Base-by-base conservation (phyloP, 495 filamentous ascomycete genomes). In the Bombardia bombarda region DNA sequence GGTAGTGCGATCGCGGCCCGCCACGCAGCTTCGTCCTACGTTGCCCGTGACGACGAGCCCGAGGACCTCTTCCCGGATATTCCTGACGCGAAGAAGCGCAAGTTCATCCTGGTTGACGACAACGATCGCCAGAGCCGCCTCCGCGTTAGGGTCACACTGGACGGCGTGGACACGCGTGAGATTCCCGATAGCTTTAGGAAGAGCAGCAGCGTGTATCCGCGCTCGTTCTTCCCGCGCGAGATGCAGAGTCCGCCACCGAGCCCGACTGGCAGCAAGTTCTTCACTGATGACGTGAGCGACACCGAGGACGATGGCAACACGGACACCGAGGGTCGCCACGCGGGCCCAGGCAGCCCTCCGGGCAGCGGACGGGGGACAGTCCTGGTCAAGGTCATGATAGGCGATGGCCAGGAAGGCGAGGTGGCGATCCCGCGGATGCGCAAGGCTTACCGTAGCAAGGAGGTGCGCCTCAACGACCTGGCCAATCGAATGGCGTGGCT, bases 401-500 rank as follows among this genome's bases (percentile, higher is more conserved):
- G 83, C 13, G 89, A 95, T 22, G 51, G 57, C 30, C 55, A 57
- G 26, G 84, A 88, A 38, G 70, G 69, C 25, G 77, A 83, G 38
- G 68, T 93, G 28, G 75, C 79, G 0, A 81, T 90, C 17, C 90
- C 90, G 17, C 72, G 78, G 32, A 73, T 89, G 49, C 78, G 79
- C 16, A 73, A 73, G 41, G 65, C 70, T 32, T 74, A 77, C 39
- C 77, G 85, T 37, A 76, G 69, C 32, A 90, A 87, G 63, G 90
- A 98, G 57, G 76, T 88, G 4, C 68, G 84, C 37, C 58, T 98
- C 49, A 98, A 98, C 55, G 89, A 97, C 56, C 60, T 97, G 36
- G 92, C 88, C 0, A 96, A 93, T 55, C 77, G 90, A 13, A 93
- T 98, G 82, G 86, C 84, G 32, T 98, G 92, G 92, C 78, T 85